Base-by-base conservation (phyloP, 148 eudicot species). In the Beta vulgaris region DNA sequence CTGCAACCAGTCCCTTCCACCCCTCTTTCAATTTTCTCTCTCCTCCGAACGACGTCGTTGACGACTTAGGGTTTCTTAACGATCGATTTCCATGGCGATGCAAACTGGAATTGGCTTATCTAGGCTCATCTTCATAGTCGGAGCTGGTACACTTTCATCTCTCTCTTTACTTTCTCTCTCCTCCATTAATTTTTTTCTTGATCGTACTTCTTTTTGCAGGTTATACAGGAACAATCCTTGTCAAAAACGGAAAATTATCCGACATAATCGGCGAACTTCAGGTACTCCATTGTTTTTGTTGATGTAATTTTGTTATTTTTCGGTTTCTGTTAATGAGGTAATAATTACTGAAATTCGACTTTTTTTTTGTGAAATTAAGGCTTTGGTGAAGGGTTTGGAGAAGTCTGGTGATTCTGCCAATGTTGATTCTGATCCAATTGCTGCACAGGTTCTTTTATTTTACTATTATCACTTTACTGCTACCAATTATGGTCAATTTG, bases 241-340 rank as follows among this genome's bases (percentile, higher is more conserved):
- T 90, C 23, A 85, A 85, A 80, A 87, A 94, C 54, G 88, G 87
- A 2, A 90, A 94, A 75, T 74, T 94, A 60, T 88, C 97, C 7
- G 97, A 94, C 72, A 35, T 94, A 1, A 72, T 94, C 65, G 93
- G 87, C 78, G 97, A 91, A 54, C 80, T 94, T 37, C 96, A 94
- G 97, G 98, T 93, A 77, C 55, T 76, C 25, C 5, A 10, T 35
- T 25, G 29, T 3, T 11, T 9, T 23, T 35, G 2, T 3, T 58
- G 13, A 3, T 46, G 11, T 0, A 19, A 2, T 16, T 58, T 35
- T 54, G 1, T 35, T n/a, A 0, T 13, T 25, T 66, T 25, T 18
- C 16, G 9, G 25, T 29, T 18, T 26, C 21, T 4, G 46, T 29
- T 40, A 2, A n/a, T n/a, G 53, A 28, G 72, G 26, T 14, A 36